phyloP scores from a whole-genome alignment of 164 flowering plant genomes.

The Brasenia schreberi region DNA sequence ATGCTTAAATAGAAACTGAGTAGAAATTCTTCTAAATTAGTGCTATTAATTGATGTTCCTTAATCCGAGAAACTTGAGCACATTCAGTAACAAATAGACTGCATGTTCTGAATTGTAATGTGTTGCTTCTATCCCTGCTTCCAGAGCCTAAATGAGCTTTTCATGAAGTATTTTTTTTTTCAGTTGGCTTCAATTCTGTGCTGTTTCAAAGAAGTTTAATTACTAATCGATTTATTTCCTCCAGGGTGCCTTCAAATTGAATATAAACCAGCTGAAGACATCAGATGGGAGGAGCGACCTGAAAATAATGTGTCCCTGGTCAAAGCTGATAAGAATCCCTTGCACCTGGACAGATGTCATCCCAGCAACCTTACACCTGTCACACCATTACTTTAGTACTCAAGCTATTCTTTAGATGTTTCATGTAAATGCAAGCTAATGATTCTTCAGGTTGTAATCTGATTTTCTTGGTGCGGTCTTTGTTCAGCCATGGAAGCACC shows the following conservation, averaged over 20 bases:
- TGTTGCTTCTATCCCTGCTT: too few species aligned
- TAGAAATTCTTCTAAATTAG: too few species aligned
- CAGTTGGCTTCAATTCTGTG: too few species aligned
- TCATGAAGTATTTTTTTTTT: too few species aligned
- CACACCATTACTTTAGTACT: constrained; percentile 28
- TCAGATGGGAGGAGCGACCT: constrained; percentile 10
- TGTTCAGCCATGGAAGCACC: constrained; percentile 19
- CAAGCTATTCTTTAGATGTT: not conserved
- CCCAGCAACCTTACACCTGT: constrained; percentile 24
- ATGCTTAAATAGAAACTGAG: too few species aligned
- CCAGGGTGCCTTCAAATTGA: constrained; percentile 7
- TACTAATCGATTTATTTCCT: not conserved
- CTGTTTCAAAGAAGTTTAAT: too few species aligned
- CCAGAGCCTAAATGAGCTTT: too few species aligned
- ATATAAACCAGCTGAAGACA: constrained; percentile 14
- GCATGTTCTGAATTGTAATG: not conserved
- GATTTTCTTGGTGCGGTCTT: constrained; percentile 1
- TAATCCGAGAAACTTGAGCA: too few species aligned
- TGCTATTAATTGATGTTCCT: too few species aligned
- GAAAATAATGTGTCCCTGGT: constrained; percentile 11
- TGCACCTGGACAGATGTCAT: constrained; percentile 15
- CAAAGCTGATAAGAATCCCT: constrained; percentile 7
- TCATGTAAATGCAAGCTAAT: not conserved
- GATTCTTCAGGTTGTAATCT: not conserved
- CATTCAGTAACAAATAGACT: too few species aligned